phyloP scores from a whole-genome alignment of 129 eudicot species.

The Calendula officinalis region DNA sequence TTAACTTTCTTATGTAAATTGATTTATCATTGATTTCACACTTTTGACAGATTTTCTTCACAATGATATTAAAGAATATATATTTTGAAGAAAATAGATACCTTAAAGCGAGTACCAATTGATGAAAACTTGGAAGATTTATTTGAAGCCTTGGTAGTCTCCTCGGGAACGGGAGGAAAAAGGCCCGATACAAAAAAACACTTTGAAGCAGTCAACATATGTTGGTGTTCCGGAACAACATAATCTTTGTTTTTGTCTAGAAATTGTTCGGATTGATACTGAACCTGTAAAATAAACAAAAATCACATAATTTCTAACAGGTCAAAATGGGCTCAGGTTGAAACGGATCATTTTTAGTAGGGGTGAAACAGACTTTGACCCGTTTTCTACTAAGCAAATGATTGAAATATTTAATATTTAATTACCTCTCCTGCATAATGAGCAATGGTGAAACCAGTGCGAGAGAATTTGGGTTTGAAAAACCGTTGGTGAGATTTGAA shows the following conservation, averaged over 20 bases:
- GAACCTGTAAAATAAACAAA: constrained; percentile 56
- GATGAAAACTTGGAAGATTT: constrained; percentile 97
- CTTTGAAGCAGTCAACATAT: constrained; percentile 79
- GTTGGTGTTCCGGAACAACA: constrained; percentile 98
- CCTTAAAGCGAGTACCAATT: constrained; percentile 95
- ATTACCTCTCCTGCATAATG: constrained; percentile 99
- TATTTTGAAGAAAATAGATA: constrained; percentile 4
- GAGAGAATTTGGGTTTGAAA: constrained; percentile 87
- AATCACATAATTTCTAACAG: constrained; percentile 1
- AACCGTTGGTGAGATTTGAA: constrained; percentile 79
- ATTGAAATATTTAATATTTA: background rate
- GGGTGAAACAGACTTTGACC: background rate
- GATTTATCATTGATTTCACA: background rate
- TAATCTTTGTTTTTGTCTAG: constrained; percentile 96
- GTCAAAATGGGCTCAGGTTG: background rate
- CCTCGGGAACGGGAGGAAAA: constrained; percentile 82
- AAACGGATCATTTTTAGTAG: background rate
- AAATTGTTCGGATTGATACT: constrained; percentile 85
- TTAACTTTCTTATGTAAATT: too few relatives aligned
- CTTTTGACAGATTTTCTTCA: constrained; percentile 1
- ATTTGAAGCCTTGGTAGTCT: constrained; percentile 65
- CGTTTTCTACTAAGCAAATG: background rate
- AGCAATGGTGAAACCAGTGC: constrained; percentile 87
- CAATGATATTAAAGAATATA: background rate
- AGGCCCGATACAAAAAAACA: constrained; percentile 83